These are phyloP conservation scores for Cucumis variabilis DNA, from an alignment of 331 rosid species.

Conservation along the genomic window DNA sequence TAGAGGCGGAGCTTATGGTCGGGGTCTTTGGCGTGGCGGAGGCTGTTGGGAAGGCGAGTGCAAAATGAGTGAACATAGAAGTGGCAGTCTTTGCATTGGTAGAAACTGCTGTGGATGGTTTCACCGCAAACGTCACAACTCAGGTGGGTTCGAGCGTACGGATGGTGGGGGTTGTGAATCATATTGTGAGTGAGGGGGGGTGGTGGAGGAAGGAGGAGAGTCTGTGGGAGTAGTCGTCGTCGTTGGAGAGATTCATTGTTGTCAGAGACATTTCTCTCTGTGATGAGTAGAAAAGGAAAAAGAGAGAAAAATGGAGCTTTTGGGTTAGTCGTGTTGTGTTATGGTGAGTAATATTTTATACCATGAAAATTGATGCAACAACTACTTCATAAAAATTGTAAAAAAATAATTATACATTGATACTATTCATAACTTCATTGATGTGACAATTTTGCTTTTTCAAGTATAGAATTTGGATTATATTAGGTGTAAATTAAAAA, in stretches of 20 bases:
- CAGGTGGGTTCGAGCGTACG: background rate
- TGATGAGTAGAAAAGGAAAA: background rate
- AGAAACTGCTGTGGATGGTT: slow-evolving; percentile 1
- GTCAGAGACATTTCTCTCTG: background rate
- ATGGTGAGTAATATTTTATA: too few species aligned
- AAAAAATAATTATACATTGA: too few species aligned
- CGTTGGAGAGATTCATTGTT: background rate
- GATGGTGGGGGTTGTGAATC: background rate
- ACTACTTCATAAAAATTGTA: too few species aligned
- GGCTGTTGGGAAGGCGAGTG: slow-evolving; percentile 14
- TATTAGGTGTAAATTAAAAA: too few species aligned
- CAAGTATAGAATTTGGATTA: too few species aligned
- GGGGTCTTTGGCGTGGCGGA: background rate
- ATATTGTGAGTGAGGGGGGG: background rate
- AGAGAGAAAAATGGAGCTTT: too few species aligned
- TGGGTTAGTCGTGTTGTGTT: too few species aligned
- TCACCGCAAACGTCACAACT: background rate
- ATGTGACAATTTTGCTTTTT: too few species aligned
- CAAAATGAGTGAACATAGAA: slow-evolving; percentile 16
- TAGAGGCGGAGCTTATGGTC: background rate
- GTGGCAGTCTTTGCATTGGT: slow-evolving; percentile 1
- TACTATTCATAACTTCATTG: too few species aligned
- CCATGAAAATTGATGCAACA: too few species aligned
- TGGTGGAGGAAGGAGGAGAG: slow-evolving; percentile 19
- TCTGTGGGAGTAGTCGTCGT: background rate